phyloP scores from a whole-genome alignment of 176 grass and related monocot species.

The Bromus sterilis region DNA sequence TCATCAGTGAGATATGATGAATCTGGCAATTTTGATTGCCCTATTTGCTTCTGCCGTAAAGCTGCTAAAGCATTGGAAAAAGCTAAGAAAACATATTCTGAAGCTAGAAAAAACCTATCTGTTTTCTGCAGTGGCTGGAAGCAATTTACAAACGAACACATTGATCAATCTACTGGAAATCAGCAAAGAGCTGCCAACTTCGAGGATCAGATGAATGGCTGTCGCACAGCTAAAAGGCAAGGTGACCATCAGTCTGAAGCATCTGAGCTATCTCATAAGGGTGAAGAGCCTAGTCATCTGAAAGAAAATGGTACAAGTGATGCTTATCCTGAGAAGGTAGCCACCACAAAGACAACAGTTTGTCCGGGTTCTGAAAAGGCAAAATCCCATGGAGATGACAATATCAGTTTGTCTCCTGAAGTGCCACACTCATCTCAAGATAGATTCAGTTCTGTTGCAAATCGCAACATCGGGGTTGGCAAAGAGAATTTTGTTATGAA shows the following conservation, averaged over 20 bases:
- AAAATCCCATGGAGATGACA: background rate
- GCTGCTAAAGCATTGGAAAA: conserved; percentile 20
- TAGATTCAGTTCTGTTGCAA: background rate
- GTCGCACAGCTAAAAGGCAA: background rate
- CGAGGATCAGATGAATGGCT: background rate
- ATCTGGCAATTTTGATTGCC: conserved; percentile 35
- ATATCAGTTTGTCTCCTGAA: conserved; percentile 7
- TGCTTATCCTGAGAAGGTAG: background rate
- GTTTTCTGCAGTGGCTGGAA: conserved; percentile 13
- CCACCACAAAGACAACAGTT: background rate
- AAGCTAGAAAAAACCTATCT: conserved; percentile 23
- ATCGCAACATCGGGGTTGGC: conserved; percentile 12
- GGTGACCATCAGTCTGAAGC: background rate
- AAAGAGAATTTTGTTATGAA: background rate
- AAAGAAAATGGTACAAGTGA: background rate
- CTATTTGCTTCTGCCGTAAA: conserved; percentile 30
- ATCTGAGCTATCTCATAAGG: background rate
- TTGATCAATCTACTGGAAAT: background rate
- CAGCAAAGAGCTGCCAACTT: background rate
- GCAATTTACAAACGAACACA: background rate
- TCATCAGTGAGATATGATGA: background rate
- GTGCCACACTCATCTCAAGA: conserved; percentile 4
- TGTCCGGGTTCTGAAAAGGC: background rate
- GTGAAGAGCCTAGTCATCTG: background rate
- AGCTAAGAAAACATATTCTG: background rate